These are phyloP conservation scores for Lunasporangiospora selenospora DNA, from an alignment of 192 early-diverging fungal genomes.

Conservation along the genomic window DNA sequence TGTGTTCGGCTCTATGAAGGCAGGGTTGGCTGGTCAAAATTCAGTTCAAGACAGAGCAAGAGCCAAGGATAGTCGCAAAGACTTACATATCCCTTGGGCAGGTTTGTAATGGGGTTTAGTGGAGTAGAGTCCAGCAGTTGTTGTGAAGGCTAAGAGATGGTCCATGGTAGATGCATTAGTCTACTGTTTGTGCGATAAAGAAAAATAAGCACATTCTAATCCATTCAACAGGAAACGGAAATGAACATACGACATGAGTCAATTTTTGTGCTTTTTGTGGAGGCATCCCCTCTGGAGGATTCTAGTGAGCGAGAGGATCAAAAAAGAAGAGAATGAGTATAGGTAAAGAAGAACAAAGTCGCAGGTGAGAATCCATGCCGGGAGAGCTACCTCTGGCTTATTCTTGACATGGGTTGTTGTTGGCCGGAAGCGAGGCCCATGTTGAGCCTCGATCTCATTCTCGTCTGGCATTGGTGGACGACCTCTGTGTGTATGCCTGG, in stretches of 20 bases:
- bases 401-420: constrained; percentile 15
- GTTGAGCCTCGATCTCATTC: constrained; percentile 36
- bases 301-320: no score
- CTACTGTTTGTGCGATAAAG: no score
- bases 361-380: no score
- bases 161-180: no score
- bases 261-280: constrained; percentile 37
- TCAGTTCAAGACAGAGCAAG: no score
- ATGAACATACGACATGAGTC: constrained; percentile 20
- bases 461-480: constrained; percentile 36
- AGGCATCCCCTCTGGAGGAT: constrained; percentile 32
- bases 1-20: constrained; percentile 17
- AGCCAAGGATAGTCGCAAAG: no score
- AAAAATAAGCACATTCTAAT: no score
- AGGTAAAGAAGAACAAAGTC: no score
- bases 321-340: no score
- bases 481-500: no score
- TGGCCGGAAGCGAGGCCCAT: constrained; percentile 5
- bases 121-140: constrained; percentile 20
- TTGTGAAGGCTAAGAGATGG: constrained; percentile 13
- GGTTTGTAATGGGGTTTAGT: constrained; percentile 27
- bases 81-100: constrained; percentile 25
- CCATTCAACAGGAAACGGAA: no score
- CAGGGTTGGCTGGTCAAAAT: no score
- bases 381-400: constrained; percentile 34